Evolutionary conservation across 106 monocot genomes (phyloP).

Genomic region (Iris macrosiphon): DNA sequence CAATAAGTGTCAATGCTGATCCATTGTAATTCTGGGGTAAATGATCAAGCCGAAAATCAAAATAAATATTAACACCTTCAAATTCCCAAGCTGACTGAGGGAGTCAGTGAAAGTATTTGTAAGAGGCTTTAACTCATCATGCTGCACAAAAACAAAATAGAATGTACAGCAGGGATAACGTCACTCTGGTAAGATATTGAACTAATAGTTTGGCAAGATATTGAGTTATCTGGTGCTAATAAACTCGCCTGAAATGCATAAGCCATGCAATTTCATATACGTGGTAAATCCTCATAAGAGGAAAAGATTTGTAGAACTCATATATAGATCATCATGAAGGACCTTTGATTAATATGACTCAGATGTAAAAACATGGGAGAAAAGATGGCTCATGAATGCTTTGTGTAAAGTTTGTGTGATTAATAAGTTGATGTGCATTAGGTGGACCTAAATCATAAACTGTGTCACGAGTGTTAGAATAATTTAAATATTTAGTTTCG

Average conservation of each 20-base stretch:
- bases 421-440: no score
- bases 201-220: no score
- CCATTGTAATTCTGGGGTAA: constrained; percentile 77
- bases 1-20: constrained; percentile 76
- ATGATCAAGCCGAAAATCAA: constrained; percentile 62
- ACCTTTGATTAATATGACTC: no score
- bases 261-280: constrained; percentile 86
- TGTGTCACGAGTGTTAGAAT: no score
- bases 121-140: constrained; percentile 92
- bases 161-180: neutral
- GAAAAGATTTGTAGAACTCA: no score
- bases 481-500: no score
- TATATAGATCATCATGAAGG: no score
- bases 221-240: neutral
- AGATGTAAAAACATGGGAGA: no score
- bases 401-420: no score
- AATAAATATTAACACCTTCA: constrained; percentile 51
- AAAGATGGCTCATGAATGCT: no score
- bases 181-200: neutral
- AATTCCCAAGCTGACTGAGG: constrained; percentile 87
- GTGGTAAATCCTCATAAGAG: constrained; percentile 99
- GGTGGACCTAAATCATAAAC: no score
- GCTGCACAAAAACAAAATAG: constrained; percentile 38
- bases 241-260: constrained; percentile 87
- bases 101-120: constrained; percentile 74